A percentile compares a stretch with the other conserved stretches of the same genome.
Conservation (phyloP, 2,329 filamentous ascomycete species). For the Phaeomoniella chlamydospora region DNA sequence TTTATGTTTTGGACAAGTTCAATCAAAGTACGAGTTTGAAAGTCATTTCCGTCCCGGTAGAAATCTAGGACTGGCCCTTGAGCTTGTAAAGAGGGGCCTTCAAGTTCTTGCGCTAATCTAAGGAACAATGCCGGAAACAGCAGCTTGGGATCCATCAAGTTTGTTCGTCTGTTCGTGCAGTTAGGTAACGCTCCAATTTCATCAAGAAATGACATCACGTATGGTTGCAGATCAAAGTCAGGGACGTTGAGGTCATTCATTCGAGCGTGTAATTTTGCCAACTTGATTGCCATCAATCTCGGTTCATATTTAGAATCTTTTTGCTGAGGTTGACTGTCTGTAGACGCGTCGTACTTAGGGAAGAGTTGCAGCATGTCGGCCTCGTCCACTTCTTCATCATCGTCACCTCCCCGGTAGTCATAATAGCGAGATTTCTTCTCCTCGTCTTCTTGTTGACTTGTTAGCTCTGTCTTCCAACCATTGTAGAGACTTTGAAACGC, state of each 20-base stretch:
- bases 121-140: slow-evolving; percentile 55
- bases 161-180: background rate
- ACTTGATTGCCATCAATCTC: slow-evolving; percentile 42
- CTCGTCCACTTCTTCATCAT: slow-evolving; percentile 59
- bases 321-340: slow-evolving; percentile 17
- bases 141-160: slow-evolving; percentile 21
- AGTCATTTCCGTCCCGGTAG: slow-evolving; percentile 67
- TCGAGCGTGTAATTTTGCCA: slow-evolving; percentile 45
- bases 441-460: slow-evolving; percentile 60
- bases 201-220: slow-evolving; percentile 12
- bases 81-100: slow-evolving; percentile 25
- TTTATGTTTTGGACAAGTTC: slow-evolving; percentile 54
- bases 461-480: slow-evolving; percentile 66
- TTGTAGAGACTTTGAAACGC: slow-evolving; percentile 57
- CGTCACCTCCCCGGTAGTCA: slow-evolving; percentile 62
- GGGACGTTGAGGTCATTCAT: slow-evolving; percentile 21
- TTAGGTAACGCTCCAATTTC: background rate
- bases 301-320: slow-evolving; percentile 20
- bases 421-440: slow-evolving; percentile 66
- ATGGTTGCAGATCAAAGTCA: slow-evolving; percentile 15
- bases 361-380: slow-evolving; percentile 71
- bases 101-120: slow-evolving; percentile 46
- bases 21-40: slow-evolving; percentile 62
- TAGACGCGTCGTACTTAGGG: slow-evolving; percentile 51
- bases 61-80: slow-evolving; percentile 58